Percentiles rank a stretch among this genome's conserved stretches.
Conservation (phyloP, 2,329 filamentous ascomycete species). For the Madurella mycetomatis region DNA sequence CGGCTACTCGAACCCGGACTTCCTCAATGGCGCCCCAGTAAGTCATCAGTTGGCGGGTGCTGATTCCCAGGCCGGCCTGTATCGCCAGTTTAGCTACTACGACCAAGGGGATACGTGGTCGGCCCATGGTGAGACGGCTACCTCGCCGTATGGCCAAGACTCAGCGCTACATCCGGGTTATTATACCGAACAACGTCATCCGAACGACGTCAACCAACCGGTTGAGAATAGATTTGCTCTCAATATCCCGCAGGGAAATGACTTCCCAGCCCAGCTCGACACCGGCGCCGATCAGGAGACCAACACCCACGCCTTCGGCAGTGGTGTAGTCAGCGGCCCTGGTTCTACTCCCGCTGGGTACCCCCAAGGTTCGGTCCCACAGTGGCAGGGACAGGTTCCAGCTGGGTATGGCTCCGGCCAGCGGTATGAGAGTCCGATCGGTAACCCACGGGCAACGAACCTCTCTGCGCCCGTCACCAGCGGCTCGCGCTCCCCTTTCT, state of each 20-base stretch:
- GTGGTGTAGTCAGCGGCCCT: slow-evolving; percentile 1
- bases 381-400: slow-evolving; percentile 21
- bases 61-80: slow-evolving; percentile 14
- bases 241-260: slow-evolving; percentile 12
- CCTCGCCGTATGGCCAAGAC: slow-evolving; percentile 18
- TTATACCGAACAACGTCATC: slow-evolving; percentile 16
- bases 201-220: slow-evolving; percentile 12
- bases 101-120: slow-evolving; percentile 18
- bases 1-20: slow-evolving; percentile 19
- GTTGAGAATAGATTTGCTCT: slow-evolving; percentile 21
- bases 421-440: slow-evolving; percentile 24
- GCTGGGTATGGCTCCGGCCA: slow-evolving; percentile 12
- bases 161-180: slow-evolving; percentile 13
- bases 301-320: slow-evolving; percentile 13
- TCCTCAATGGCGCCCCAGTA: slow-evolving; percentile 10
- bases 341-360: slow-evolving; percentile 15
- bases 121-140: slow-evolving; percentile 6
- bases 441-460: slow-evolving; percentile 8
- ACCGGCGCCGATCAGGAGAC: slow-evolving; percentile 10
- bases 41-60: slow-evolving; percentile 17
- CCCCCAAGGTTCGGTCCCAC: slow-evolving; percentile 12
- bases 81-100: slow-evolving; percentile 18
- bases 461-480: slow-evolving; percentile 7
- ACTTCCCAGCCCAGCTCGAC: slow-evolving; percentile 17
- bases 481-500: slow-evolving; percentile 13